Conservation (phyloP, 2,329 filamentous ascomycete species). For the Fusarium sp. region DNA sequence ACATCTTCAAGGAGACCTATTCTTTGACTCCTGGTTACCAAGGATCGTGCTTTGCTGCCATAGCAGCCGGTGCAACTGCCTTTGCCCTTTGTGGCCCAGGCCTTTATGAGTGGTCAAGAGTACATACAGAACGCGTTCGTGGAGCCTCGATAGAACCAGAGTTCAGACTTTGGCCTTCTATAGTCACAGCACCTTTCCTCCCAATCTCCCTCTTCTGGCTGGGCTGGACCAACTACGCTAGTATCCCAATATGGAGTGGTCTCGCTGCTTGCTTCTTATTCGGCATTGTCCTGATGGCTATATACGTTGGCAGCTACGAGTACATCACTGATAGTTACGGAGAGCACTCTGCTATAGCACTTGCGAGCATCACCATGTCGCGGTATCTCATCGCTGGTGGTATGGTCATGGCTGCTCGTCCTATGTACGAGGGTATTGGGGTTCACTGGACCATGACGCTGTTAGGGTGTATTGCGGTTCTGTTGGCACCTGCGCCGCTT, state of each 20-base stretch:
- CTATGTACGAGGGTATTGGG: conserved; percentile 54
- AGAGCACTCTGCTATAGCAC: conserved; percentile 56
- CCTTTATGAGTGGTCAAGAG: conserved; percentile 46
- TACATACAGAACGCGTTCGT: conserved; percentile 54
- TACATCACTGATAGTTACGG: conserved; percentile 70
- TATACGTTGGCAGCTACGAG: conserved; percentile 64
- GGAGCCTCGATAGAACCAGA: conserved; percentile 59
- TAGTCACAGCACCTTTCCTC: conserved; percentile 61
- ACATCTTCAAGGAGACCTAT: conserved; percentile 58
- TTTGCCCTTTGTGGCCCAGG: conserved; percentile 47
- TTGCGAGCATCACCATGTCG: conserved; percentile 49
- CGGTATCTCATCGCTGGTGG: conserved; percentile 52
- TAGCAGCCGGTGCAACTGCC: conserved; percentile 53
- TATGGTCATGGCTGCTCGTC: conserved; percentile 53
- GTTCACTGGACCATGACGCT: conserved; percentile 56
- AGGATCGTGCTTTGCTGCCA: conserved; percentile 56
- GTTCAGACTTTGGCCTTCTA: conserved; percentile 63
- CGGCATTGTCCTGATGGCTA: conserved; percentile 60
- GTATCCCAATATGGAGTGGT: conserved; percentile 61
- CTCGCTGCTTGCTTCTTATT: conserved; percentile 63
- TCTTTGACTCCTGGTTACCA: conserved; percentile 53
- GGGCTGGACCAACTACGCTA: conserved; percentile 61
- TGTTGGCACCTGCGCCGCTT: conserved; percentile 50
- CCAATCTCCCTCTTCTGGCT: conserved; percentile 68
- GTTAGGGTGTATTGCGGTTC: conserved; percentile 49